Base-by-base conservation (phyloP, 495 filamentous ascomycete genomes). In the Aspergillus nidulans region DNA sequence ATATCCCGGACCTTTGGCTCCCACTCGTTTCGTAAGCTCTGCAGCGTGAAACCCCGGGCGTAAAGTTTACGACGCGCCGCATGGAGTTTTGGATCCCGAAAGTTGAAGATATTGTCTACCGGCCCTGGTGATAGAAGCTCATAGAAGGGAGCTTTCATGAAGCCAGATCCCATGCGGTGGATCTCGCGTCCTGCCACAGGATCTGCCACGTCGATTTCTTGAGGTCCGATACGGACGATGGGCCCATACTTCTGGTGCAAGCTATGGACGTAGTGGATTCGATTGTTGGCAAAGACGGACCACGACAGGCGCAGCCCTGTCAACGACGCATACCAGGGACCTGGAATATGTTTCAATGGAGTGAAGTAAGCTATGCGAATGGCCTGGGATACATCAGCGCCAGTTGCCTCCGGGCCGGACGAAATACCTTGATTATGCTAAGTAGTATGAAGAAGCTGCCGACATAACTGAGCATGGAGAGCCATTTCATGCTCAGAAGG, bases 1-100 rank as follows among this genome's bases (percentile, higher is more conserved):
- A 56, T 51, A 2, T 46, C n/a, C 1, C 56, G 54, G 43, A 73
- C 53, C 8, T 55, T 51, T 1, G 63, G 53, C n/a, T 55, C 49
- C 34, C 60, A 49, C 16, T 48, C n/a, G 1, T 24, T 16, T 30
- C 57, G 55, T 34, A 73, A 53, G 6, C 62, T 60, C 4, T 52
- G 42, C 26, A 70, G 61, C 4, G 67, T 69, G 16, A 73, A 52
- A n/a, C 67, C 60, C 1, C 55, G 19, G 9, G 63, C 65, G 1
- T 70, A 48, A 6, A 71, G 52, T 39, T 59, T 52, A 23, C 69
- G 64, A 16, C 51, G 55, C 0, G 59, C 56, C 3, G 60, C 49
- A 40, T 73, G 69, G 6, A 57, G 3, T 12, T 39, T 54, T 24
- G 57, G 43, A 39, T 69, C 56, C 8, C 23, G 48, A 3, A 68